Evolutionary conservation across 495 filamentous ascomycete genomes (phyloP).

Genomic region (Neurospora hispaniola): DNA sequence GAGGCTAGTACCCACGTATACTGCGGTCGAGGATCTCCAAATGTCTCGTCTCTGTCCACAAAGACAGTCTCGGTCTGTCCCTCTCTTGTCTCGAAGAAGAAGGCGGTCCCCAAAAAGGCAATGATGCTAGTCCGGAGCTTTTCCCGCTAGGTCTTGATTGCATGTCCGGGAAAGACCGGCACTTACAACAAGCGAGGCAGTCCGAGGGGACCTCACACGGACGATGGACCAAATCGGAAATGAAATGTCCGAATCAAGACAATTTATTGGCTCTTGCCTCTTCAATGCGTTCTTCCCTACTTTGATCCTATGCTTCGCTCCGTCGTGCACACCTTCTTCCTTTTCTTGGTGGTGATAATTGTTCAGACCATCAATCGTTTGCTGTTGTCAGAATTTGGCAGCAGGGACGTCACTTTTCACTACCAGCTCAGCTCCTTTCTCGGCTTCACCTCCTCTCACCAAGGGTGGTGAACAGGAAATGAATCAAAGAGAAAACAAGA

Average conservation of each 20-base stretch:
- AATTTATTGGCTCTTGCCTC: not conserved
- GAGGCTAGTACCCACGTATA: not conserved
- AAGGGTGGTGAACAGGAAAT: not conserved
- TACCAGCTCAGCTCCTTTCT: not conserved
- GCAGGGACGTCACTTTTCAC: not conserved
- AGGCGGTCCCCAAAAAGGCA: not conserved
- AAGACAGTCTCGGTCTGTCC: not conserved
- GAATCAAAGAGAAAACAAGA: not conserved
- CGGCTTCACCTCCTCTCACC: not conserved
- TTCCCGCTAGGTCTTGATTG: not conserved
- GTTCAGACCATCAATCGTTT: not conserved
- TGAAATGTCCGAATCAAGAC: not conserved
- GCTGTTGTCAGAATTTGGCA: not conserved
- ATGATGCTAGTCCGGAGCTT: no score
- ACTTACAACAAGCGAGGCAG: not conserved
- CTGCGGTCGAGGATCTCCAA: not conserved
- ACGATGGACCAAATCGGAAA: constrained; percentile 10
- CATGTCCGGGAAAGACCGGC: not conserved
- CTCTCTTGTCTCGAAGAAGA: not conserved
- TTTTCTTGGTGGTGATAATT: not conserved
- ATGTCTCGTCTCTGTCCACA: no score
- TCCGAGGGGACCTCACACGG: not conserved
- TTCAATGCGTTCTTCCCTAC: not conserved
- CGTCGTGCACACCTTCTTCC: not conserved
- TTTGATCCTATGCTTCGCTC: not conserved